Base-by-base conservation (phyloP, 352 stramenopile species). In the Pythium monospermum region DNA sequence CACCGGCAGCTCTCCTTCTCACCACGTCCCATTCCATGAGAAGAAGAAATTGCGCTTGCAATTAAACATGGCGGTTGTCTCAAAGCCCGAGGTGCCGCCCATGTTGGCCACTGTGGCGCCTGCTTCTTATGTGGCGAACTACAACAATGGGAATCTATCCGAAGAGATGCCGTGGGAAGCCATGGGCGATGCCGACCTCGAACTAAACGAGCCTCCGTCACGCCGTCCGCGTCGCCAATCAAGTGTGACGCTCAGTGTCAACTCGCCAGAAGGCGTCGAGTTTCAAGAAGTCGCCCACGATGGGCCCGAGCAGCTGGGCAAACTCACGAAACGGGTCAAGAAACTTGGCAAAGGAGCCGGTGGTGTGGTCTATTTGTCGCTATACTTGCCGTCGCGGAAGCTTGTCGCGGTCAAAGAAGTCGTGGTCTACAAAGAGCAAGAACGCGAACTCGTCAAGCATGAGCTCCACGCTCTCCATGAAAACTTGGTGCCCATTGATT, bases 341-440 rank as follows among this genome's bases (percentile, higher is more conserved):
- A 69, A 69, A 28, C 64, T 94, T 2, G 83, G 82, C 21, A 86
- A 85, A 70, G 89, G 89, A 2, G 89, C 87, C n/a, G 78, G 80
- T 10, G 89, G 87, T 0, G 73, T 69, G 1, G 89, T 97, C 1
- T 86, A 84, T 39, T 61, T 95, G 32, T 76, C 79, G 1, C 54
- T 96, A 11, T 95, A 96, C 58, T 49, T 96, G 6, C 87, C 87
- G 0, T 59, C 69, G 4, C 59, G 96, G 0, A 91, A 88, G 44
- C 57, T 96, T 3, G 86, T 96, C 4, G 87, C 87, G 0, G 71
- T 95, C 1, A 94, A 96, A 64, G 81, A 89, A 42, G 78, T 96
- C 6, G 59, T 87, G 1, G 63, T 96, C 0, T 90, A 83, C 51
- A 82, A 95, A 35, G 69, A 83, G 37, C 64, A 81, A 50, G 89